phyloP scores from a whole-genome alignment of 371 early-diverging fungal species.

The Saksenaea vasiformis region DNA sequence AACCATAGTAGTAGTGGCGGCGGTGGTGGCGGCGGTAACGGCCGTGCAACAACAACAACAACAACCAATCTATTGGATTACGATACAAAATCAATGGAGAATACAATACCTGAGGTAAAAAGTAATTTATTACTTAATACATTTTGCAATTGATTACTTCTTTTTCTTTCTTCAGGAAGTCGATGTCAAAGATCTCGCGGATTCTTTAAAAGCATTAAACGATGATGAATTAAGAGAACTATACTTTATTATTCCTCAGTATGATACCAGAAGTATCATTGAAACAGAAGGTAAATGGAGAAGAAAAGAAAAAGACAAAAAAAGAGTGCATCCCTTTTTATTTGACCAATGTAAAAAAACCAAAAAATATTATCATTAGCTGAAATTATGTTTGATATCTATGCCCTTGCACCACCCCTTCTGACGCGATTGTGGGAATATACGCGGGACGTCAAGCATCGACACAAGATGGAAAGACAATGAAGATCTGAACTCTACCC shows the following conservation, averaged over 20 bases:
- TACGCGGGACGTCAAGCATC: conserved; percentile 8
- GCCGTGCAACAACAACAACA: too few species aligned
- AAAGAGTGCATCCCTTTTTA: neutral
- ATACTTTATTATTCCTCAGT: neutral
- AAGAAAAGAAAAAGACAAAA: neutral
- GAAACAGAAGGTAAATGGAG: conserved; percentile 1
- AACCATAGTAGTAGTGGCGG: neutral
- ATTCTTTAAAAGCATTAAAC: neutral
- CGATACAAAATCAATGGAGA: conserved; percentile 1
- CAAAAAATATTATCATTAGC: conserved; percentile 10
- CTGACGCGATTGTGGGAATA: conserved; percentile 32
- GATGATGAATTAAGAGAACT: neutral
- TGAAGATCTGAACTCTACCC: neutral
- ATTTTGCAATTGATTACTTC: too few species aligned
- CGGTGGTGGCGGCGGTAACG: neutral
- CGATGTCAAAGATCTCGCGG: neutral
- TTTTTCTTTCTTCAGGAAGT: neutral
- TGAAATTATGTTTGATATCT: conserved; percentile 35
- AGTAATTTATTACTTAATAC: neutral
- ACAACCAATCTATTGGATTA: too few species aligned
- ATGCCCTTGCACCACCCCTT: conserved; percentile 30
- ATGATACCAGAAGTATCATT: conserved; percentile 5
- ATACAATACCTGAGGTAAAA: conserved; percentile 29
- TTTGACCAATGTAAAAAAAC: neutral
- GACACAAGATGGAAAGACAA: neutral